phyloP scores from a whole-genome alignment of 495 filamentous ascomycete genomes.

The Lineolata rhizophorae region DNA sequence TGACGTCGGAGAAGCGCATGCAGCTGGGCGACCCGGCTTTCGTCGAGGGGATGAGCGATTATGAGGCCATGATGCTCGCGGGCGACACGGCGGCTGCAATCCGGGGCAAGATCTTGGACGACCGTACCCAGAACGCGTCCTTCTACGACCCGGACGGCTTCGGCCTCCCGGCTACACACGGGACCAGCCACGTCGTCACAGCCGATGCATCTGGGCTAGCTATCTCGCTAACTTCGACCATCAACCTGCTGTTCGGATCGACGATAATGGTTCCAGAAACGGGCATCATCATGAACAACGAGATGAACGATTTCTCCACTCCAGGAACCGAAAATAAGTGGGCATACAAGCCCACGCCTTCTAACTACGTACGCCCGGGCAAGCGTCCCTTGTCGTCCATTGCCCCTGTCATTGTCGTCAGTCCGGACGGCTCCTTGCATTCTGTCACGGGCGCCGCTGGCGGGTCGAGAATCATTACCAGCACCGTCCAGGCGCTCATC shows the following conservation, averaged over 20 bases:
- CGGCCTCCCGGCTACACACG: conserved; percentile 40
- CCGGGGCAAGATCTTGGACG: conserved; percentile 45
- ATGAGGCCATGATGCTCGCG: conserved; percentile 43
- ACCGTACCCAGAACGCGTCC: conserved; percentile 38
- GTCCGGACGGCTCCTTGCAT: conserved; percentile 36
- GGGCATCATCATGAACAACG: conserved; percentile 74
- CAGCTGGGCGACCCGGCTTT: conserved; percentile 63
- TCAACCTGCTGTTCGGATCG: conserved; percentile 72
- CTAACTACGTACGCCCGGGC: conserved; percentile 60
- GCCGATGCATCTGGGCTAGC: conserved; percentile 47
- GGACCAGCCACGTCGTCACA: conserved; percentile 55
- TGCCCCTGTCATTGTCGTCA: conserved; percentile 53
- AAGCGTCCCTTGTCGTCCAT: conserved; percentile 71
- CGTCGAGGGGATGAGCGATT: conserved; percentile 36
- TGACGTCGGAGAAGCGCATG: conserved; percentile 21
- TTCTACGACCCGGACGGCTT: conserved; percentile 48
- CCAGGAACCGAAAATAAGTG: conserved; percentile 56
- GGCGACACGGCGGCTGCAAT: conserved; percentile 31
- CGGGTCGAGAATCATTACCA: conserved; percentile 72
- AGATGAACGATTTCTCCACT: conserved; percentile 82
- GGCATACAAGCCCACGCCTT: conserved; percentile 54
- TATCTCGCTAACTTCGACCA: conserved; percentile 53
- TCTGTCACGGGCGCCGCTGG: conserved; percentile 59
- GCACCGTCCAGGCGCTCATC: conserved; percentile 56
- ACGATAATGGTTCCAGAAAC: conserved; percentile 61